phyloP scores from a whole-genome alignment of 352 stramenopile species.

The Phytophthora kernoviae region DNA sequence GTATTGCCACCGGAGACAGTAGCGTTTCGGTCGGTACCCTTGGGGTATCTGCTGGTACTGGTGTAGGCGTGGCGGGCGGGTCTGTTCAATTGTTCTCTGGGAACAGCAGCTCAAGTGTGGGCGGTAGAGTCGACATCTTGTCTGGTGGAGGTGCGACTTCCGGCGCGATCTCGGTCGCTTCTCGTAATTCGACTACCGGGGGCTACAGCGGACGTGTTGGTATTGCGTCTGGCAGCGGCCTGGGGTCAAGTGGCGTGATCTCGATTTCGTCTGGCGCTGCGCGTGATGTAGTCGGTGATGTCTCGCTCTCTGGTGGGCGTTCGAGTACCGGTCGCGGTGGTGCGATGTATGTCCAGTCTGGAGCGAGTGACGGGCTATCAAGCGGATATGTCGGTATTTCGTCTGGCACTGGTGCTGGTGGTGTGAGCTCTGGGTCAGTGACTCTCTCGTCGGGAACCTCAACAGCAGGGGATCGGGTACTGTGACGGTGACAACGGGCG shows the following conservation, averaged over 20 bases:
- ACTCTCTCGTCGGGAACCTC: constrained; percentile 13
- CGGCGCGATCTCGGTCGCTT: constrained; percentile 16
- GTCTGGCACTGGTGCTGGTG: constrained; percentile 7
- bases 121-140: constrained; percentile 15
- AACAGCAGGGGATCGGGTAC: constrained; percentile 11
- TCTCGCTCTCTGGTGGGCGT: constrained; percentile 23
- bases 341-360: constrained; percentile 18
- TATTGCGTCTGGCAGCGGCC: constrained; percentile 24
- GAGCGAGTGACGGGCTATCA: constrained; percentile 17
- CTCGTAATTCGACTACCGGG: constrained; percentile 20
- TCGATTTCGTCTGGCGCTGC: constrained; percentile 25
- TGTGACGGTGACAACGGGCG: constrained; percentile 18
- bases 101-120: constrained; percentile 20
- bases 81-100: constrained; percentile 21
- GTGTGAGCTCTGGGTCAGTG: constrained; percentile 18
- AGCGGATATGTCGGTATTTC: constrained; percentile 21
- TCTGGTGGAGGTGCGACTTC: constrained; percentile 18
- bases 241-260: constrained; percentile 29
- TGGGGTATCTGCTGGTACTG: constrained; percentile 14
- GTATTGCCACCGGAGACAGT: constrained; percentile 17
- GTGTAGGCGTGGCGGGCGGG: constrained; percentile 16
- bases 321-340: constrained; percentile 20
- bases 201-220: constrained; percentile 17
- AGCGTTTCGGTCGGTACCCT: constrained; percentile 8
- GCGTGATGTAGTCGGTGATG: constrained; percentile 22